Conservation (phyloP, 1,284 basidiomycete species). For the Austroboletus novae-zelandiae region DNA sequence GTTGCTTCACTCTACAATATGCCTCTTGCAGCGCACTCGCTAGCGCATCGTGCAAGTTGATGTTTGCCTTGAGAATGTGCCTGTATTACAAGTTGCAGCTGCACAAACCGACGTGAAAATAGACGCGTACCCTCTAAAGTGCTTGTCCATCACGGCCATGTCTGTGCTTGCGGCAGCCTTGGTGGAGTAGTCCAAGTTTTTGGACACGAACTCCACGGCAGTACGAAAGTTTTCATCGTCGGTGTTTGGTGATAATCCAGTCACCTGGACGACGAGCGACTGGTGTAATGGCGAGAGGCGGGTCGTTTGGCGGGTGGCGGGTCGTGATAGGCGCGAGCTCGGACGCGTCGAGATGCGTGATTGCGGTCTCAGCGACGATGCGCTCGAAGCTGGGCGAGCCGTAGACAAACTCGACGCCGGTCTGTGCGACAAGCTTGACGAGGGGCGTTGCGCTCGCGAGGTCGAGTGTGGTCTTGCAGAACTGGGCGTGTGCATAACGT, state of each 20-base stretch:
- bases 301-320: constrained; percentile 45
- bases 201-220: constrained; percentile 51
- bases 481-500: too few species aligned
- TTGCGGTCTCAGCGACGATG: constrained; percentile 40
- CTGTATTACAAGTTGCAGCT: constrained; percentile 33
- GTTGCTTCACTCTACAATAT: constrained; percentile 48
- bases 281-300: constrained; percentile 55
- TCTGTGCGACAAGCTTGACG: constrained; percentile 36
- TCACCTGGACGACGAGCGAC: constrained; percentile 54
- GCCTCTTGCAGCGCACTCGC: constrained; percentile 56
- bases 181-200: constrained; percentile 46
- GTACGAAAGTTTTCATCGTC: constrained; percentile 50
- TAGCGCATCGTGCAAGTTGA: constrained; percentile 58
- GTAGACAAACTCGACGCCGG: constrained; percentile 35
- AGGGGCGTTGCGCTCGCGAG: too few species aligned
- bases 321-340: constrained; percentile 43
- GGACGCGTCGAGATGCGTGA: constrained; percentile 59
- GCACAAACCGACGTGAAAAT: constrained; percentile 13
- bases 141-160: constrained; percentile 51
- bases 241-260: constrained; percentile 31
- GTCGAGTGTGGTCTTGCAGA: too few species aligned
- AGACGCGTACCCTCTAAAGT: constrained; percentile 52
- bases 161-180: constrained; percentile 58
- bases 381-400: constrained; percentile 37
- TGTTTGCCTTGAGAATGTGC: constrained; percentile 63